Conservation (phyloP, 352 stramenopile genomes). For the Phytophthora sojae region DNA sequence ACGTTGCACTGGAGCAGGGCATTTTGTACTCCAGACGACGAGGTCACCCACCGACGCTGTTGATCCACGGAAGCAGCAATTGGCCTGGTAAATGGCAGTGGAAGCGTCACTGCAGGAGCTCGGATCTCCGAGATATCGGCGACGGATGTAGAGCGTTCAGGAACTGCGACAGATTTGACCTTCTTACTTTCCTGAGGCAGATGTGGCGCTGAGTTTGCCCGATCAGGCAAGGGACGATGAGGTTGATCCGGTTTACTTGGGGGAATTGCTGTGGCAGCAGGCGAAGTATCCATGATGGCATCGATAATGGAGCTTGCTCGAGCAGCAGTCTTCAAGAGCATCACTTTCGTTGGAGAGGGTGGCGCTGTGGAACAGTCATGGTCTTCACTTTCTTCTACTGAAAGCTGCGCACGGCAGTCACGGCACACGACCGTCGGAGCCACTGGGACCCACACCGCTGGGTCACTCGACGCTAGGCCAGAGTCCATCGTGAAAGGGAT, state of each 20-base stretch:
- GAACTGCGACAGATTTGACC: background rate
- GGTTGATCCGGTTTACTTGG: constrained; percentile 4
- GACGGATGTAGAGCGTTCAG: constrained; percentile 23
- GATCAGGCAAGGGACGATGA: background rate
- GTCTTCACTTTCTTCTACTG: constrained; percentile 67
- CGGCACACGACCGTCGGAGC: constrained; percentile 57
- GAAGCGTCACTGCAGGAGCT: constrained; percentile 13
- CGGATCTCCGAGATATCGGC: constrained; percentile 17
- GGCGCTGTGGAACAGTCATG: constrained; percentile 57
- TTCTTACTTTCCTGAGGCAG: background rate
- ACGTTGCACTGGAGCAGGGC: constrained; percentile 58
- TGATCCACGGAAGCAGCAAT: background rate
- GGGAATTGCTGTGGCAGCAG: background rate
- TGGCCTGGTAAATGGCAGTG: constrained; percentile 1
- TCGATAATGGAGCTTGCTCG: constrained; percentile 50
- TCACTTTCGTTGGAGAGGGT: constrained; percentile 27
- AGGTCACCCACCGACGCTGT: constrained; percentile 5
- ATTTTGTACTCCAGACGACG: constrained; percentile 18
- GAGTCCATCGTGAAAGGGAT: constrained; percentile 52
- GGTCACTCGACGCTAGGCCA: constrained; percentile 61
- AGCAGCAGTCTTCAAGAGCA: constrained; percentile 32
- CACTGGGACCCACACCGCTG: background rate
- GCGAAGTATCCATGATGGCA: constrained; percentile 40
- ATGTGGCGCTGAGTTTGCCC: constrained; percentile 7
- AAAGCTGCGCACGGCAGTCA: constrained; percentile 58